Conservation (phyloP, 2,329 filamentous ascomycete genomes). For the Malbranchea cinnamomea region DNA sequence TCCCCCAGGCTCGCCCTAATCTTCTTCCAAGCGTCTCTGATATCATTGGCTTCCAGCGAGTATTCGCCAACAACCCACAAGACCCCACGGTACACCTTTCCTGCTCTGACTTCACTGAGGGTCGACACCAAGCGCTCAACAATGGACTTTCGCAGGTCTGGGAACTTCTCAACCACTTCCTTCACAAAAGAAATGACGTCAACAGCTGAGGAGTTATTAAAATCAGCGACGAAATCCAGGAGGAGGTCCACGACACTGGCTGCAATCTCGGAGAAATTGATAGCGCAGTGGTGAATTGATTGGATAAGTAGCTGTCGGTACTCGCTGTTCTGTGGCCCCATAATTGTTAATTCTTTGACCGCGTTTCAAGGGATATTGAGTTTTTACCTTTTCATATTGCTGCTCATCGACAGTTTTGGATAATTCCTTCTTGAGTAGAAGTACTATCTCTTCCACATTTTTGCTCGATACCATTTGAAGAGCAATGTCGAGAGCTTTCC, state of each 20-base stretch:
- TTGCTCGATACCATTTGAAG: conserved; percentile 98
- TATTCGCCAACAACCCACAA: conserved; percentile 98
- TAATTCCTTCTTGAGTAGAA: conserved; percentile 92
- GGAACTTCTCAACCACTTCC: conserved; percentile 97
- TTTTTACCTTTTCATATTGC: conserved; percentile 69
- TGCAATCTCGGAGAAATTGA: conserved; percentile 97
- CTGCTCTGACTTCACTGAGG: conserved; percentile 80
- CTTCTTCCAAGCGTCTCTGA: conserved; percentile 90
- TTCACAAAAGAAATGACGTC: conserved; percentile 99
- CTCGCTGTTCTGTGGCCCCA: conserved; percentile 53
- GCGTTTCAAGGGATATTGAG: not conserved
- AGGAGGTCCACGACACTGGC: conserved; percentile 90
- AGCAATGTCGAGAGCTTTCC: conserved; percentile 77
- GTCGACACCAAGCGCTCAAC: conserved; percentile 80
- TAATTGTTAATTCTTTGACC: not conserved
- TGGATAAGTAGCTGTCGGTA: conserved; percentile 92
- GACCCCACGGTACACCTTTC: conserved; percentile 92
- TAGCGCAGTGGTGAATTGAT: conserved; percentile 94
- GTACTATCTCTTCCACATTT: conserved; percentile 93
- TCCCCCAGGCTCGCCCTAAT: conserved; percentile 89
- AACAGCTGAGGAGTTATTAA: conserved; percentile 90
- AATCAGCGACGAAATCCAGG: conserved; percentile 98
- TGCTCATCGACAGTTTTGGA: conserved; percentile 96
- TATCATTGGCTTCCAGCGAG: conserved; percentile 82
- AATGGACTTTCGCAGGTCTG: conserved; percentile 72